Conservation (phyloP, 2,329 filamentous ascomycete species). For the Thielaviopsis punctulata region DNA sequence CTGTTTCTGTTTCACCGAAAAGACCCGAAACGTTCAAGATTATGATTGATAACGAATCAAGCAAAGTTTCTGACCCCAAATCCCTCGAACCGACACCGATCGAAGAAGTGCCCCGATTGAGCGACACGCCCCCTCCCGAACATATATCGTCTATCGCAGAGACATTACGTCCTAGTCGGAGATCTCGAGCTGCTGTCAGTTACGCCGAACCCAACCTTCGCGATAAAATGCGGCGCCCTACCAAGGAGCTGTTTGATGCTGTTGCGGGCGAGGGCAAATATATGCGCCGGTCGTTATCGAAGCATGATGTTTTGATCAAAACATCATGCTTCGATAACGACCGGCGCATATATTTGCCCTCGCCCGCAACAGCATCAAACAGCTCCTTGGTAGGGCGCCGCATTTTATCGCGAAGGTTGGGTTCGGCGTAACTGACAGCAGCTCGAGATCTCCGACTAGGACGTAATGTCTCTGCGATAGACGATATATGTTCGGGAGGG, state of each 20-base stretch:
- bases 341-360: constrained; percentile 34
- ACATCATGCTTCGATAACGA: constrained; percentile 14
- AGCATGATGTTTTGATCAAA: constrained; percentile 4
- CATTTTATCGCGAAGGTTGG: constrained; percentile 71
- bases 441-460: constrained; percentile 49
- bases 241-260: constrained; percentile 58
- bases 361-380: constrained; percentile 54
- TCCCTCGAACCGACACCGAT: constrained; percentile 30
- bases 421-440: constrained; percentile 65
- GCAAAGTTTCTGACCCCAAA: constrained; percentile 20
- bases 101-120: constrained; percentile 19
- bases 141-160: constrained; percentile 39
- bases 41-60: constrained; percentile 14
- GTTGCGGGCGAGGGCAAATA: constrained; percentile 47
- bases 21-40: constrained; percentile 10
- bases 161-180: constrained; percentile 45
- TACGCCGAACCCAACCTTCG: constrained; percentile 70
- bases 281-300: constrained; percentile 21
- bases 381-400: constrained; percentile 60
- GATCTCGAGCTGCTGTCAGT: constrained; percentile 51
- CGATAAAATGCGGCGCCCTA: constrained; percentile 70
- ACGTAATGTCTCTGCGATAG: constrained; percentile 39
- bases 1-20: neutral
- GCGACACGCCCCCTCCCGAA: constrained; percentile 42
- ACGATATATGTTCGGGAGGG: constrained; percentile 39